Evolutionary conservation across 805 yeast species (phyloP).

Genomic region (Yamadazyma olivae): DNA sequence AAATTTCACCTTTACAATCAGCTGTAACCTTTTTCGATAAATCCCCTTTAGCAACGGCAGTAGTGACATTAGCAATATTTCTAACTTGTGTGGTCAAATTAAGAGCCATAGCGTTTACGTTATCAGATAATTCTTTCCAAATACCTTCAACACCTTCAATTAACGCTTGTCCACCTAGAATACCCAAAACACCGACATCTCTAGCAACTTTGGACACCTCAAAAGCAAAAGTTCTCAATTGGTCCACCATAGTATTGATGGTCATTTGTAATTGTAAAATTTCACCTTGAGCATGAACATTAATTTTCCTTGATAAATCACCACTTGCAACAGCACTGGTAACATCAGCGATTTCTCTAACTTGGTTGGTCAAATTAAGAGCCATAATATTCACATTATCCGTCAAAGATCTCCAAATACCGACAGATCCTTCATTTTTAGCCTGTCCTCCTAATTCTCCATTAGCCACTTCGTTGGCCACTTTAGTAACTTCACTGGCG

Average conservation of each 20-base stretch:
- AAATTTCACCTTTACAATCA: conserved; percentile 68
- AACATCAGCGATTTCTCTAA: conserved; percentile 84
- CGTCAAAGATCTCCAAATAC: conserved; percentile 82
- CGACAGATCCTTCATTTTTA: conserved; percentile 78
- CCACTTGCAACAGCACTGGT: conserved; percentile 88
- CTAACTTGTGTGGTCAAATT: conserved; percentile 86
- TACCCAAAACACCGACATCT: conserved; percentile 87
- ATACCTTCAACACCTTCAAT: conserved; percentile 79
- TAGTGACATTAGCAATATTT: conserved; percentile 82
- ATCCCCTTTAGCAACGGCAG: conserved; percentile 85
- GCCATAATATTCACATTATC: conserved; percentile 91
- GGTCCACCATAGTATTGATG: conserved; percentile 86
- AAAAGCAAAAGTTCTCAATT: conserved; percentile 75
- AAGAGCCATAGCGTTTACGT: conserved; percentile 86
- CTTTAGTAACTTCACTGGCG: conserved; percentile 77
- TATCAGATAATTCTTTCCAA: conserved; percentile 85
- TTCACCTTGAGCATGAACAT: conserved; percentile 91
- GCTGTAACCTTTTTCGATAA: conserved; percentile 79
- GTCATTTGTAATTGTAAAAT: conserved; percentile 82
- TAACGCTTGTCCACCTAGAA: conserved; percentile 84
- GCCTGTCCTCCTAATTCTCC: conserved; percentile 92
- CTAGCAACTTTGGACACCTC: conserved; percentile 86
- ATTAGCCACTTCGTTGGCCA: conserved; percentile 87
- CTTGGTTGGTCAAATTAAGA: conserved; percentile 64
- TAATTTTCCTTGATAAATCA: conserved; percentile 76